These are phyloP conservation scores for Parsonsia alboflavescens DNA, from an alignment of 257 asterid genomes.

Conservation along the genomic window DNA sequence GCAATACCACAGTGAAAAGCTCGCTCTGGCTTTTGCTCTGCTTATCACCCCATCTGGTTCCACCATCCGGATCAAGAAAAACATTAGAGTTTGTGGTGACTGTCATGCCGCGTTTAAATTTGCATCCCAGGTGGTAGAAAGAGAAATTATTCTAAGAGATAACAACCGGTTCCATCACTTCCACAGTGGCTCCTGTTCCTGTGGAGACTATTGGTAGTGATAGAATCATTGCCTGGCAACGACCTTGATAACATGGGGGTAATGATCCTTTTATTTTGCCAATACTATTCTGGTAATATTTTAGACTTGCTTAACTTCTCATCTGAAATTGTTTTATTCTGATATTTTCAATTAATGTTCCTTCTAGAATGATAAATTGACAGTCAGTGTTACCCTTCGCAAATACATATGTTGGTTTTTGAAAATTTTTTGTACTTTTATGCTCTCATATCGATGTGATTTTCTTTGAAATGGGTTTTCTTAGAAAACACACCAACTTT, in stretches of 20 bases:
- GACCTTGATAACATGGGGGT: not conserved
- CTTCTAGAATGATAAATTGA: not conserved
- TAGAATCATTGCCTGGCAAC: not conserved
- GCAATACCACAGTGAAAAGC: conserved; percentile 74
- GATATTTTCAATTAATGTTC: not conserved
- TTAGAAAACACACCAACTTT: too few species aligned
- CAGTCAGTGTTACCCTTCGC: not conserved
- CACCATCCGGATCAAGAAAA: conserved; percentile 65
- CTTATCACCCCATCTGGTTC: conserved; percentile 45
- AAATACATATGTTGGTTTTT: not conserved
- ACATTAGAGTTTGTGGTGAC: conserved; percentile 83
- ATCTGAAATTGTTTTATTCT: not conserved
- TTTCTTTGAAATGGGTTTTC: too few species aligned
- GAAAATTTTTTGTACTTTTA: not conserved
- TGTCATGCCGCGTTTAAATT: conserved; percentile 69
- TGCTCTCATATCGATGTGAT: too few species aligned
- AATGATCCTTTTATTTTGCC: not conserved
- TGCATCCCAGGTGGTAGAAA: conserved; percentile 49
- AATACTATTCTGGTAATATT: not conserved
- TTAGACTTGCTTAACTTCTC: not conserved
- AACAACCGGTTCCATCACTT: conserved; percentile 80
- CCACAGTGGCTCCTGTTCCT: conserved; percentile 61
- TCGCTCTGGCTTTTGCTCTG: conserved; percentile 76
- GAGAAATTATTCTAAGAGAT: conserved; percentile 73
- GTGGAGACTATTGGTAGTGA: conserved; percentile 75